Percentiles rank a stretch among this genome's conserved stretches.
Conservation (phyloP, 176 grass and related monocot genomes). For the Hyparrhenia diplandra region DNA sequence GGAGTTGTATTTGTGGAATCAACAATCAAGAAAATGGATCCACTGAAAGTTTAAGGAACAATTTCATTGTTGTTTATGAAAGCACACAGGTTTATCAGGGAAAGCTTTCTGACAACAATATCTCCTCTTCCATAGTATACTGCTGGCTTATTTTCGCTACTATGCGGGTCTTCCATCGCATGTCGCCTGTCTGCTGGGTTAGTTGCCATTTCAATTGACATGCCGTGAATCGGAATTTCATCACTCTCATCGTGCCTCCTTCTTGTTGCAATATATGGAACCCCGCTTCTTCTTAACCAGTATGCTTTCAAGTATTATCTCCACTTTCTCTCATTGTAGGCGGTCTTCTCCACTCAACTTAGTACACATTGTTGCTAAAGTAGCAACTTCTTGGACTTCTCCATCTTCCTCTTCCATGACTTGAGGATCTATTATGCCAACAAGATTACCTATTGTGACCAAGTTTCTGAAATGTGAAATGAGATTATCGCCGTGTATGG, state of each 20-base stretch:
- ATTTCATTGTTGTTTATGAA: too few species aligned
- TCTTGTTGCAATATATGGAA: neutral
- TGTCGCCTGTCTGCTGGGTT: too few species aligned
- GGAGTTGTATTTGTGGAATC: too few species aligned
- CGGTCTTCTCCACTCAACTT: constrained; percentile 23
- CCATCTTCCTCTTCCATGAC: neutral
- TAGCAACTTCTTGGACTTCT: constrained; percentile 28
- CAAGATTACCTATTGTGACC: neutral
- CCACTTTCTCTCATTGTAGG: constrained; percentile 29
- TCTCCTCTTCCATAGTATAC: constrained; percentile 39
- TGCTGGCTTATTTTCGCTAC: neutral
- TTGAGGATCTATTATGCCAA: neutral
- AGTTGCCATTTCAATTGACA: neutral
- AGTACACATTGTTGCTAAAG: constrained; percentile 26
- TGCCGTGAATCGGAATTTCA: neutral
- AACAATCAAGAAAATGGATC: too few species aligned
- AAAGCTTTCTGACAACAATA: constrained; percentile 29
- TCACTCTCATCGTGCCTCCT: neutral
- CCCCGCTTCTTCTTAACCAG: neutral
- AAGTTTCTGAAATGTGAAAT: neutral
- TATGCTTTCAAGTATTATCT: constrained; percentile 26
- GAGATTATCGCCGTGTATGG: neutral
- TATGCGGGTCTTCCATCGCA: neutral
- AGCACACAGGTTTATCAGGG: neutral
- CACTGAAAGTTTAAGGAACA: too few species aligned